Base-by-base conservation (phyloP, 2,329 filamentous ascomycete species). In the Neoarthrinium moseri region DNA sequence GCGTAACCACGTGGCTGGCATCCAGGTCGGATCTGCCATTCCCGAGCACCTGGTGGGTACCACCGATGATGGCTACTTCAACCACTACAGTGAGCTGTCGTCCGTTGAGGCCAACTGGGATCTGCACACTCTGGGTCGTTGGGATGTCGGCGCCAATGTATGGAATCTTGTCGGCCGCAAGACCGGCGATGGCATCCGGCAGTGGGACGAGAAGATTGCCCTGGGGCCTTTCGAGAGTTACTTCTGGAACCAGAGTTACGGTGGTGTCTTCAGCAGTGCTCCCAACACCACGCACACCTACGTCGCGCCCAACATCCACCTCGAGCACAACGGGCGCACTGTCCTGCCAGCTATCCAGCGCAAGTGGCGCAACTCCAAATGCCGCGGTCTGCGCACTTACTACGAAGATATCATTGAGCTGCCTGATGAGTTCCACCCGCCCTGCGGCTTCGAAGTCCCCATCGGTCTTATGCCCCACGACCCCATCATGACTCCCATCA, bases 141-240 rank as follows among this genome's bases (percentile, higher is more conserved):
- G 77, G 73, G 85, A 89, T 56, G 83, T 84, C n/a, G 83, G 83
- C 40, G 85, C 85, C 58, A 89, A 88, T 59, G 77, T 88, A 81
- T 87, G 3, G 83, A 80, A 11, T 63, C 13, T 18, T 5, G 33
- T 35, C 4, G 33, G 13, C 33, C 8, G 76, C 6, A 69, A 75
- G 65, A 86, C 83, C 0, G 78, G 80, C 43, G 82, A 86, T 59
- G 53, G 57, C 6, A 60, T 73, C 8, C 68, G 72, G 20, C 37
- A 56, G 20, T 75, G 69, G 67, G 52, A 56, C 32, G 56, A 53
- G 40, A 41, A 59, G 17, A 50, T 59, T 2, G 41, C 58, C 3
- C 62, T 29, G 23, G 43, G 33, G 34, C 5, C 29, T 3, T 80
- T 10, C 58, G 69, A 63, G 35, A 64, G 73, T 50, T 78, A 68